Conservation (phyloP, 2,329 filamentous ascomycete genomes). For the Ramichloridium luteum region DNA sequence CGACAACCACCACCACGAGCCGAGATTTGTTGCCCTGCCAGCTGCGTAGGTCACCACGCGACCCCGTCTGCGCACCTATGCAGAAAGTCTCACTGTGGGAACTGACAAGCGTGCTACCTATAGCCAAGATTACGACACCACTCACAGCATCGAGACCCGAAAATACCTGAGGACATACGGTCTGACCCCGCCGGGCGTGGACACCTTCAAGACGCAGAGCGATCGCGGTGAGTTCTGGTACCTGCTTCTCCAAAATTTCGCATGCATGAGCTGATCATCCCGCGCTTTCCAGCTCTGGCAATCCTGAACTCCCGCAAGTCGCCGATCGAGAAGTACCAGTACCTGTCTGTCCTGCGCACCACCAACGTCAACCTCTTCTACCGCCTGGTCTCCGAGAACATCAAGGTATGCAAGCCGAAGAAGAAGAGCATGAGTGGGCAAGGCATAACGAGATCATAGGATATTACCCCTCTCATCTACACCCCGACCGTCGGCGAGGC, state of each 20-base stretch:
- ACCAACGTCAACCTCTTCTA: slow-evolving; percentile 75
- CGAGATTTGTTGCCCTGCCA: slow-evolving; percentile 20
- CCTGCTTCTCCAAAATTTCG: slow-evolving; percentile 18
- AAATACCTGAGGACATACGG: slow-evolving; percentile 41
- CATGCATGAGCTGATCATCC: slow-evolving; percentile 2
- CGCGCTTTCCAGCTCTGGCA: slow-evolving; percentile 48
- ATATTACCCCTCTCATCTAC: slow-evolving; percentile 75
- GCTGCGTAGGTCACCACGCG: slow-evolving; percentile 13
- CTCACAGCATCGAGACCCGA: slow-evolving; percentile 37
- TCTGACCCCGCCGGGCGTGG: slow-evolving; percentile 38
- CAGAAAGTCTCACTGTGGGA: neutral
- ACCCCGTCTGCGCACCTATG: neutral
- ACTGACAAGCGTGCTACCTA: slow-evolving; percentile 3
- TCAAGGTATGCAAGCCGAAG: slow-evolving; percentile 33
- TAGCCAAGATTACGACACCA: slow-evolving; percentile 36
- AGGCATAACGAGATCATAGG: slow-evolving; percentile 31
- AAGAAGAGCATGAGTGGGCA: neutral
- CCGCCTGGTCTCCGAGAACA: slow-evolving; percentile 64
- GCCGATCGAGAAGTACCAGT: slow-evolving; percentile 70
- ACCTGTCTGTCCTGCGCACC: slow-evolving; percentile 62
- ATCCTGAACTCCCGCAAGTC: slow-evolving; percentile 60
- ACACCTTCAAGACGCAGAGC: slow-evolving; percentile 38
- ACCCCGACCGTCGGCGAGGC: slow-evolving; percentile 90
- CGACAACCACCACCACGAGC: slow-evolving; percentile 20
- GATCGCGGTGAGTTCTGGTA: slow-evolving; percentile 34